Conservation (phyloP, 345 rosid genomes). For the Arabidopsis thaliana region DNA sequence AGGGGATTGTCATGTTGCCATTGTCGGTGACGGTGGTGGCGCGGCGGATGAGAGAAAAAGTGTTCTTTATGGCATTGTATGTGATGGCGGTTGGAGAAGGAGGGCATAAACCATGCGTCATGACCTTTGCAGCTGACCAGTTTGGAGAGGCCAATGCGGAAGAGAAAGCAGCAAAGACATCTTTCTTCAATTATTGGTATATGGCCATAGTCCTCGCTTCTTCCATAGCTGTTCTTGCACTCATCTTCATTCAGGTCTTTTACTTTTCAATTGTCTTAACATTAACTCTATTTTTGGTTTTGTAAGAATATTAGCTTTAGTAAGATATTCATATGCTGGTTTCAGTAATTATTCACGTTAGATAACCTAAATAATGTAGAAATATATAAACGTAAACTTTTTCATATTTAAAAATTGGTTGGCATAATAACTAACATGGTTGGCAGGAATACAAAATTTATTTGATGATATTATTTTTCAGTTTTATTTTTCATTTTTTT, state of each 20-base stretch:
- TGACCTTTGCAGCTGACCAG: constrained; percentile 96
- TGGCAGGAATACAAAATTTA: background rate
- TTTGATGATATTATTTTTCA: background rate
- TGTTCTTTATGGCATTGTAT: constrained; percentile 73
- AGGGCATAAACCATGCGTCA: constrained; percentile 93
- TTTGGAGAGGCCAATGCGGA: constrained; percentile 64
- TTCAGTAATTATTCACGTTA: too few relatives aligned
- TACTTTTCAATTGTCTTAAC: background rate
- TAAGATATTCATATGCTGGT: background rate
- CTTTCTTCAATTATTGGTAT: constrained; percentile 97
- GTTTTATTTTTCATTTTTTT: too few relatives aligned
- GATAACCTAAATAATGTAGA: background rate
- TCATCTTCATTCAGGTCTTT: constrained; percentile 76
- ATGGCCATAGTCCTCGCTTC: constrained; percentile 63
- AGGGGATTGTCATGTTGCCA: constrained; percentile 80
- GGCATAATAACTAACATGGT: constrained; percentile 12
- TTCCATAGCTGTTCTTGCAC: constrained; percentile 60
- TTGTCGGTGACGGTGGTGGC: constrained; percentile 66
- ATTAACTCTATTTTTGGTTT: background rate
- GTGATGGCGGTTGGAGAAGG: constrained; percentile 85
- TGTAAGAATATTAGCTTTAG: background rate
- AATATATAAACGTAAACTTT: background rate
- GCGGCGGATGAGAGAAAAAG: constrained; percentile 44
- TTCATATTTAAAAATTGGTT: background rate
- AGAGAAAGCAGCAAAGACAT: constrained; percentile 80